Base-by-base conservation (phyloP, 495 filamentous ascomycete species). In the Hypoxylon fragiforme region DNA sequence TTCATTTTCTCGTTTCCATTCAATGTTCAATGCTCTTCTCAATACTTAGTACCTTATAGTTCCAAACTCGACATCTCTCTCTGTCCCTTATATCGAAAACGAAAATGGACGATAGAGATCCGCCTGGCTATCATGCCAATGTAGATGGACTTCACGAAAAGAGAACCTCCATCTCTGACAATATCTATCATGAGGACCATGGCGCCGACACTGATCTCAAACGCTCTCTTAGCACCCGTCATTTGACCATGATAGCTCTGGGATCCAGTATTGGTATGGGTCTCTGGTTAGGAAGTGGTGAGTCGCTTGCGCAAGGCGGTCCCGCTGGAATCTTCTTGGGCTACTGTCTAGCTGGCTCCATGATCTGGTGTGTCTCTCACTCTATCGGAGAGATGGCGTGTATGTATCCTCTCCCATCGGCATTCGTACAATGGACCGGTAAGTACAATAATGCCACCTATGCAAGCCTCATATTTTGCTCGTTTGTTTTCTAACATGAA, bases 221-320 rank as follows among this genome's bases (percentile, higher is more conserved):
- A 13, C 60, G 60, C 13, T 44, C 44, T 2, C 50, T 63, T 13
- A 43, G 54, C 44, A 81, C 72, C n/a, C 77, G 83, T 32, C 71
- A 81, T 50, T 70, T 74, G 50, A 82, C 85, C 54, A 74, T 87
- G 48, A 86, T 86, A 55, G 82, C 75, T 18, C 62, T 79, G 8
- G 83, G 84, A 50, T 83, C 82, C 48, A 83, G 81, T 38, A 85
- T 87, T 52, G 84, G 83, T 3, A 86, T 83, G 26, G 83, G 81
- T 45, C 67, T 86, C 12, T 87, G 86, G 67, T 71, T 86, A 12
- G 82, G 84, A 55, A 82, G 81, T 40, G 82, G 83, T 13, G 57
- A 57, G 35, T 75, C 79, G 12, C 75, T 86, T 30, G 73, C 78
- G 1, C 68, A 62, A 4, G 74, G 78, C 59, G 82, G 82, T 42